Base-by-base conservation (phyloP, 805 yeast species). In the Millerozyma miso region DNA sequence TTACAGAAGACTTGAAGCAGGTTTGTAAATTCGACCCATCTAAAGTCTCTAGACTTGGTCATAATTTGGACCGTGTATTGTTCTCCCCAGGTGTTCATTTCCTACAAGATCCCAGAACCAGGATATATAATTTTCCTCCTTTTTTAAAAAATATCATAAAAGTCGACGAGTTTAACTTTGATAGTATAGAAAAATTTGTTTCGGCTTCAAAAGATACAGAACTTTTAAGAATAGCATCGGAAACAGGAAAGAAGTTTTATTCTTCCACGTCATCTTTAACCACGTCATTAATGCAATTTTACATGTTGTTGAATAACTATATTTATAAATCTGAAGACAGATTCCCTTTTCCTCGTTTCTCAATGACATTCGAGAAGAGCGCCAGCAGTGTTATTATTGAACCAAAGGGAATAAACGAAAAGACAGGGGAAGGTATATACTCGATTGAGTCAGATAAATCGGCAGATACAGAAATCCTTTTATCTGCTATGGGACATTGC, bases 261-360 rank as follows among this genome's bases (percentile, higher is more conserved):
- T 85, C 95, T 1, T 88, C 97, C 1, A 89, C 98, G 0, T 85
- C 95, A 15, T 85, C 96, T 1, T 76, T 91, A 86, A 90, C 98
- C 0, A 73, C 82, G 1, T 63, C 82, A 0, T 70, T 91, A 36
- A 71, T 81, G 3, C 95, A 89, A 39, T 67, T 91, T 45, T 97
- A 93, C 62, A 73, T 71, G 45, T 64, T 87, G 7, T 56, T 93
- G 33, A 80, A 83, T 52, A 71, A 67, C 43, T 69, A 66, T 47
- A 40, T 50, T 17, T 46, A 50, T 2, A 36, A 37, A 6, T 41
- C 52, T 1, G 47, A 46, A 12, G 41, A 50, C 10, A 51, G 73
- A 31, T 66, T 67, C 40, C 50, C 54, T 17, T 63, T 62, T 35
- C 59, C 77, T 72, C n/a, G 75, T 69, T 56, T 68, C 74, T 12